These are phyloP conservation scores for Ophiostoma novo-ulmi DNA, from an alignment of 2,329 filamentous ascomycete genomes.

Conservation along the genomic window DNA sequence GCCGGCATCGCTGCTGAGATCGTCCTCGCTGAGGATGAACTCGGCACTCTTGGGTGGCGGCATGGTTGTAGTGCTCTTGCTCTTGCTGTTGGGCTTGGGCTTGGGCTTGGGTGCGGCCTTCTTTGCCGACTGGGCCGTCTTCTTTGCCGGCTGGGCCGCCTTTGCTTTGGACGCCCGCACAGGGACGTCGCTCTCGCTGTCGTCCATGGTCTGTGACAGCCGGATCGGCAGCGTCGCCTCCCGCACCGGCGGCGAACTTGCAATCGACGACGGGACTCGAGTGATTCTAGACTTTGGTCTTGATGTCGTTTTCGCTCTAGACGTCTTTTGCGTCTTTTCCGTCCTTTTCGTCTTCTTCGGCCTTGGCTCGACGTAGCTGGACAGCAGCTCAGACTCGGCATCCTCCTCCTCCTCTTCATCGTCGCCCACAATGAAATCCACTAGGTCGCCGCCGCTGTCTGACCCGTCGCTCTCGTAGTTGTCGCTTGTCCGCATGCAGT, in stretches of 20 bases:
- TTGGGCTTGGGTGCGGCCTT: not conserved
- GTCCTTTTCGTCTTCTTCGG: not conserved
- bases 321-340: too few relatives aligned
- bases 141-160: not conserved
- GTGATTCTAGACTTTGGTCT: not conserved
- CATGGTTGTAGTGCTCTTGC: not conserved
- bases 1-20: slow-evolving; percentile 15
- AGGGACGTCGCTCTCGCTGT: slow-evolving; percentile 20
- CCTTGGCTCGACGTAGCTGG: slow-evolving; percentile 7
- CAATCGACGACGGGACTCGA: not conserved
- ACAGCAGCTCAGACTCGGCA: slow-evolving; percentile 12
- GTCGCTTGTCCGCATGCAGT: slow-evolving; percentile 48
- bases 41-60: slow-evolving; percentile 22
- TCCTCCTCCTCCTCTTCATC: slow-evolving; percentile 32
- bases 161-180: slow-evolving; percentile 2
- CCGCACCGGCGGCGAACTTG: slow-evolving; percentile 12
- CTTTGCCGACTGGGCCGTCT: not conserved
- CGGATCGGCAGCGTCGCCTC: slow-evolving; percentile 23
- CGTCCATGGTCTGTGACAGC: slow-evolving; percentile 24
- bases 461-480: slow-evolving; percentile 44
- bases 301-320: too few relatives aligned
- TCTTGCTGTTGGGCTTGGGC: not conserved
- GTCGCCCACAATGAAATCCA: slow-evolving; percentile 55
- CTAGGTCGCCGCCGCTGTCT: slow-evolving; percentile 46
- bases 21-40: slow-evolving; percentile 19